These are phyloP conservation scores for Hygrophoropsis aurantiaca DNA, from an alignment of 768 basidiomycete species.

Conservation along the genomic window DNA sequence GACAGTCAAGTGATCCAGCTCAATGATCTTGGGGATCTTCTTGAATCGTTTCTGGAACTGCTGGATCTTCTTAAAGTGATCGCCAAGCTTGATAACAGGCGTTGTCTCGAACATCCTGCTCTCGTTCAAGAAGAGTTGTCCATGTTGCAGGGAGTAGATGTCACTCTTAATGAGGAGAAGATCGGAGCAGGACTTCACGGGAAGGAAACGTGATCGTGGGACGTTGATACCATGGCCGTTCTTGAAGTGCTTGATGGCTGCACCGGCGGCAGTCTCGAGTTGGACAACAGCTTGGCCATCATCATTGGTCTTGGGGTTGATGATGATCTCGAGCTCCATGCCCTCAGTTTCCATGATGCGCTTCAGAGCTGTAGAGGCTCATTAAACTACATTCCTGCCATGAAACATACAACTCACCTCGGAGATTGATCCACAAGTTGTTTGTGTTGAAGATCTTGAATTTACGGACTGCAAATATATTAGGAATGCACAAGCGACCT, in stretches of 20 bases:
- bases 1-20: conserved; percentile 75
- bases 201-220: conserved; percentile 70
- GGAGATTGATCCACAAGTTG: conserved; percentile 59
- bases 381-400: conserved; percentile 3
- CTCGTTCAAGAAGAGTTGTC: conserved; percentile 62
- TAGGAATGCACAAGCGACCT: neutral
- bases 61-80: conserved; percentile 74
- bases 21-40: conserved; percentile 70
- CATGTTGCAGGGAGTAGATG: conserved; percentile 70
- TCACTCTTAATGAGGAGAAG: conserved; percentile 67
- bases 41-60: conserved; percentile 77
- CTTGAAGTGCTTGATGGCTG: conserved; percentile 71
- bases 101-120: conserved; percentile 58
- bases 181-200: conserved; percentile 63
- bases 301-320: conserved; percentile 70
- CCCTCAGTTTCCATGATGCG: conserved; percentile 65
- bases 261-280: conserved; percentile 77
- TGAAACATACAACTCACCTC: conserved; percentile 26
- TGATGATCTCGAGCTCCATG: conserved; percentile 79
- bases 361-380: conserved; percentile 54
- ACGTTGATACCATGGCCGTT: conserved; percentile 73
- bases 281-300: conserved; percentile 70
- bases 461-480: conserved; percentile 46
- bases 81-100: conserved; percentile 77
- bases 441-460: conserved; percentile 85